Base-by-base conservation (phyloP, 306 rosid species). In the Oxytropis ochrocephala region DNA sequence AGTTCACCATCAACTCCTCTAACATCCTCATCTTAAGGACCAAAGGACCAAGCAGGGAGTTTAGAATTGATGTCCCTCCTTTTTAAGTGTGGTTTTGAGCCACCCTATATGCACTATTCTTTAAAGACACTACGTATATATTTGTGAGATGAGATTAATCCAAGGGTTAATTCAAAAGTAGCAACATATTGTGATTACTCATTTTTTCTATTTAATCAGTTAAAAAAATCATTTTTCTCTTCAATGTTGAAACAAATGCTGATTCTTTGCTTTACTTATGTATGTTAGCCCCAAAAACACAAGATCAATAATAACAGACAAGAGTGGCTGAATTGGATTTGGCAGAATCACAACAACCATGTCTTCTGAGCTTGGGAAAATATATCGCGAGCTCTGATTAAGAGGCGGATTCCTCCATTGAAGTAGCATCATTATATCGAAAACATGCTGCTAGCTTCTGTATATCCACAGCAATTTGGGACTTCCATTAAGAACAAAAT, bases 121-220 rank as follows among this genome's bases (percentile, higher is more conserved):
- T 68, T 79, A 79, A 67, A 79, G 66, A 46, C 35, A 35, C 42
- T 47, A 3, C 39, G 24, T 64, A 47, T 14, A 33, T 32, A 21
- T 66, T 7, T 18, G 29, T 8, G n/a, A n/a, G n/a, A n/a, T n/a
- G n/a, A n/a, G n/a, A n/a, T n/a, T n/a, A n/a, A n/a, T n/a, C n/a
- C n/a, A n/a, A n/a, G n/a, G n/a, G n/a, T n/a, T n/a, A n/a, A 30
- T 30, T 30, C 33, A 30, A 30, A 1, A 35, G 14, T 44, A 59
- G 66, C 14, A 59, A 59, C 36, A 8, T 16, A 59, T 14, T 36
- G 8, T 58, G 29, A 36, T 58, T 7, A n/a, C n/a, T n/a, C n/a
- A n/a, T n/a, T n/a, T n/a, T n/a, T n/a, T n/a, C n/a, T n/a, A n/a
- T n/a, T n/a, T n/a, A n/a, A n/a, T n/a, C n/a, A n/a, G n/a, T n/a